A percentile compares a stretch with the other conserved stretches of the same genome.
phyloP scores from a whole-genome alignment of 805 yeast genomes.

The Scheffersomyces coipomensis region DNA sequence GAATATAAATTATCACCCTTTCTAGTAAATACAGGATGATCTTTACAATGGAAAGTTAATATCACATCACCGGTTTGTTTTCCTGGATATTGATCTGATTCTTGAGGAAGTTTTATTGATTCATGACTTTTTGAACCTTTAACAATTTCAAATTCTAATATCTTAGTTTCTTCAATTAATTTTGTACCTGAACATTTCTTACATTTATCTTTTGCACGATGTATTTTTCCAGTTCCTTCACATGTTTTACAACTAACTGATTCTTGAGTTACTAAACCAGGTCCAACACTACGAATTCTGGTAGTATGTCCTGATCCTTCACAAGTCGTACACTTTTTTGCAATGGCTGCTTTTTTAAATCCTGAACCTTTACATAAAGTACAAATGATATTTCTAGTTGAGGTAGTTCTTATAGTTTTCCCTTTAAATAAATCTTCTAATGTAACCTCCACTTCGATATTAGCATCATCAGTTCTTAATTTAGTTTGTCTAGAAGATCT shows the following conservation, averaged over 20 bases:
- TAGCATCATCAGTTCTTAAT: conserved; percentile 63
- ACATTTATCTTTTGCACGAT: conserved; percentile 69
- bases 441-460: conserved; percentile 60
- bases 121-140: conserved; percentile 71
- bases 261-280: conserved; percentile 70
- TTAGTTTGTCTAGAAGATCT: conserved; percentile 14
- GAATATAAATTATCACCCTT: conserved; percentile 65
- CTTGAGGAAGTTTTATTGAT: conserved; percentile 56
- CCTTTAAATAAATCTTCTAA: conserved; percentile 80
- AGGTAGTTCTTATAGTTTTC: conserved; percentile 69
- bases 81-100: conserved; percentile 78
- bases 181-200: conserved; percentile 70
- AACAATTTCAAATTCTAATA: conserved; percentile 72
- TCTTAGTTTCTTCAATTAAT: conserved; percentile 60
- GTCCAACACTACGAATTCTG: conserved; percentile 63
- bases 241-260: conserved; percentile 65
- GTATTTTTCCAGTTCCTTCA: conserved; percentile 64
- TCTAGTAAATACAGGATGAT: conserved; percentile 51
- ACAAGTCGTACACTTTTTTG: conserved; percentile 63
- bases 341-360: conserved; percentile 56
- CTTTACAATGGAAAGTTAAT: conserved; percentile 53
- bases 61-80: conserved; percentile 76
- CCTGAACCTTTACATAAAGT: conserved; percentile 75
- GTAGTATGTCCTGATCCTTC: conserved; percentile 66
- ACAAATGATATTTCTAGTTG: conserved; percentile 74